phyloP scores from a whole-genome alignment of 495 filamentous ascomycete genomes.

The Durotheca rogersii region DNA sequence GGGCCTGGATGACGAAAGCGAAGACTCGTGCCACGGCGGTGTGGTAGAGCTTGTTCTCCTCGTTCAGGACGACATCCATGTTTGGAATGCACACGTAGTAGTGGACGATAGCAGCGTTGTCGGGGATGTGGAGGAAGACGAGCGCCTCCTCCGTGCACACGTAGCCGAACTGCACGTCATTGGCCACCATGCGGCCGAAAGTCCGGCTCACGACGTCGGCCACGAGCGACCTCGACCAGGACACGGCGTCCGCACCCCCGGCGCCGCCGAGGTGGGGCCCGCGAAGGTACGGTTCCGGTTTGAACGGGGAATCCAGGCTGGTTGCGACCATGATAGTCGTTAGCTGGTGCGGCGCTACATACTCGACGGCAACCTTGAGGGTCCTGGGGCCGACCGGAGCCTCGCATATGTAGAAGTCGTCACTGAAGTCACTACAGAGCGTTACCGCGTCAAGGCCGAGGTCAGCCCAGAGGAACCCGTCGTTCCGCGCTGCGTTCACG shows the following conservation, averaged over 20 bases:
- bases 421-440: too few species aligned
- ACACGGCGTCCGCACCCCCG: slow-evolving; percentile 28
- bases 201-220: slow-evolving; percentile 48
- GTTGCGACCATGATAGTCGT: slow-evolving; percentile 29
- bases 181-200: slow-evolving; percentile 52
- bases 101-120: slow-evolving; percentile 42
- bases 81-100: slow-evolving; percentile 44
- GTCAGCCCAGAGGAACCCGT: slow-evolving; percentile 27
- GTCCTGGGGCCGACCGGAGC: slow-evolving; percentile 30
- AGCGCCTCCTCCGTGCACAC: slow-evolving; percentile 49
- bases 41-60: slow-evolving; percentile 39
- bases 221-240: slow-evolving; percentile 30
- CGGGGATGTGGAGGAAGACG: slow-evolving; percentile 49
- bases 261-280: slow-evolving; percentile 39
- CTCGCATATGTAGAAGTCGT: slow-evolving; percentile 49
- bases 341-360: slow-evolving; percentile 50
- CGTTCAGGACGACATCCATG: slow-evolving; percentile 39
- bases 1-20: slow-evolving; percentile 49
- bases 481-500: slow-evolving; percentile 28
- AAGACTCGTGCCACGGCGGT: slow-evolving; percentile 51
- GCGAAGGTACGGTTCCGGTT: slow-evolving; percentile 34
- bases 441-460: slow-evolving; percentile 32
- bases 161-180: slow-evolving; percentile 46
- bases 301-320: slow-evolving; percentile 35
- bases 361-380: slow-evolving; percentile 41